These are phyloP conservation scores for Mitragyna speciosa DNA, from an alignment of 257 asterid genomes.

Conservation along the genomic window DNA sequence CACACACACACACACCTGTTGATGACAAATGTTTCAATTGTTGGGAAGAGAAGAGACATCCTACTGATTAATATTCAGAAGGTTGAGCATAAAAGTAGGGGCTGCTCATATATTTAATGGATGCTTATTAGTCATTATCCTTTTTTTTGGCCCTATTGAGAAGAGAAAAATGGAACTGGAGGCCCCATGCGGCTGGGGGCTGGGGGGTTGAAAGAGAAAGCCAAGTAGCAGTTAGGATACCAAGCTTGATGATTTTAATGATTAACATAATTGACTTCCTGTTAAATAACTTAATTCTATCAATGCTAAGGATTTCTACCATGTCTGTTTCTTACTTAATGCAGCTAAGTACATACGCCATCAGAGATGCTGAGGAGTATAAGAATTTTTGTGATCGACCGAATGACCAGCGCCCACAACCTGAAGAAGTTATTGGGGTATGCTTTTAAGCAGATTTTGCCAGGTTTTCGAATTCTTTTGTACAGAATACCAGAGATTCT, in stretches of 20 bases:
- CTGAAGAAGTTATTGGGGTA: slow-evolving; percentile 97
- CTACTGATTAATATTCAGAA: too few species aligned
- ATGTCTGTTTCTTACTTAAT: slow-evolving; percentile 7
- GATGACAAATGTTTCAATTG: too few species aligned
- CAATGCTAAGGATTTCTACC: background rate
- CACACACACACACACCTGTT: too few species aligned
- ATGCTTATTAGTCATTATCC: too few species aligned
- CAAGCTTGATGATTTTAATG: background rate
- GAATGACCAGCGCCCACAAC: slow-evolving; percentile 87
- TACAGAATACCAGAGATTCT: background rate
- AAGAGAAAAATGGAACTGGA: too few species aligned
- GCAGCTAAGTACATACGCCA: slow-evolving; percentile 83
- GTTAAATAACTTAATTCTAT: background rate
- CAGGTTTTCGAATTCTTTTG: background rate
- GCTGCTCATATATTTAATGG: background rate
- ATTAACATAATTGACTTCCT: background rate
- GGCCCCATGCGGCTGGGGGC: background rate
- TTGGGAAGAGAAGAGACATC: too few species aligned
- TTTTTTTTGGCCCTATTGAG: too few species aligned
- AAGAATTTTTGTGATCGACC: slow-evolving; percentile 93
- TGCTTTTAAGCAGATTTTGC: slow-evolving; percentile 18
- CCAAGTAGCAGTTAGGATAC: background rate
- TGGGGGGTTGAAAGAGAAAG: background rate
- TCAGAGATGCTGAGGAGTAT: slow-evolving; percentile 97
- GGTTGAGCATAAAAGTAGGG: background rate